A percentile compares a stretch with the other conserved stretches of the same genome.
These are phyloP conservation scores for Angophora floribunda DNA, from an alignment of 345 rosid species.

Conservation along the genomic window DNA sequence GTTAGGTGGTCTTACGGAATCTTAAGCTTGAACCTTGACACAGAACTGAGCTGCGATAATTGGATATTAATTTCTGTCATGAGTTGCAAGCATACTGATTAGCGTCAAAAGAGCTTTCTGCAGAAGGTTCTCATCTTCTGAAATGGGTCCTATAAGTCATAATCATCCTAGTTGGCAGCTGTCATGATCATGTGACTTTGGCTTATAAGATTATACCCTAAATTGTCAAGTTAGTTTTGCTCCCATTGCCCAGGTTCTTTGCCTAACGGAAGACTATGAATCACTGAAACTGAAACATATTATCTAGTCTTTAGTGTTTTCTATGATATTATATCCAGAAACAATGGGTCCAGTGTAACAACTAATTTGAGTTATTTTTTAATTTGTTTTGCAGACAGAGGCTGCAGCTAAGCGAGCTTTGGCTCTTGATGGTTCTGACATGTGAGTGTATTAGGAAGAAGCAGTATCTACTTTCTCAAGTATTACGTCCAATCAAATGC, in stretches of 20 bases:
- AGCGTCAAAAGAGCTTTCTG: neutral
- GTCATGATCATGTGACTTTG: neutral
- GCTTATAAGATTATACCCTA: neutral
- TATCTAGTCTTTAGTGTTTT: neutral
- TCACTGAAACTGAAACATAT: neutral
- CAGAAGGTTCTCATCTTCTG: neutral
- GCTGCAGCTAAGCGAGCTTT: slow-evolving; percentile 74
- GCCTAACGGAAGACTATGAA: neutral
- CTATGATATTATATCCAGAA: neutral
- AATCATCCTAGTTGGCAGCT: neutral
- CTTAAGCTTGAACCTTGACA: neutral
- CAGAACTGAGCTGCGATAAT: neutral
- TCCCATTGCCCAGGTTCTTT: neutral
- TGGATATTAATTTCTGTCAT: neutral
- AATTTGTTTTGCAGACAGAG: slow-evolving; percentile 38
- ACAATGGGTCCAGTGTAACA: neutral
- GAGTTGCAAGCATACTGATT: neutral
- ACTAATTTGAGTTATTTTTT: neutral
- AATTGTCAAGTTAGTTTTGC: neutral
- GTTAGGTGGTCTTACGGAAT: neutral
- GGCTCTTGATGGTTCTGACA: slow-evolving; percentile 74
- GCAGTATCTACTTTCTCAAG: neutral
- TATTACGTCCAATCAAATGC: neutral
- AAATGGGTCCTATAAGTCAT: neutral
- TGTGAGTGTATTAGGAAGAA: slow-evolving; percentile 34